phyloP scores from a whole-genome alignment of 2,329 filamentous ascomycete genomes.

The Phyllosticta citribraziliensis region DNA sequence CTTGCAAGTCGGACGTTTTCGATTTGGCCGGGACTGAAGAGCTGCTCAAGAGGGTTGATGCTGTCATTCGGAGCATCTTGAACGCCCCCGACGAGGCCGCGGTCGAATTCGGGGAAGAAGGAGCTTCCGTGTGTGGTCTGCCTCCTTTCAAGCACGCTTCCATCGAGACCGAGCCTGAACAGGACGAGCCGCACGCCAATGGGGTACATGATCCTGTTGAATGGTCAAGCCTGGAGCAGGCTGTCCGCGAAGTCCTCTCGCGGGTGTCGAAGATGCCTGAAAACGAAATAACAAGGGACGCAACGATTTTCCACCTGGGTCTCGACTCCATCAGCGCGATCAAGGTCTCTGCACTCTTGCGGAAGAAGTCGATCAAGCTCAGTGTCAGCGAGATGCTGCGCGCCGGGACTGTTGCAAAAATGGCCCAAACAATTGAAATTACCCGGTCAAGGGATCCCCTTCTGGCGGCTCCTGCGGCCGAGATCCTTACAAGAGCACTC shows the following conservation, averaged over 20 bases:
- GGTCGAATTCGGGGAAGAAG: slow-evolving; percentile 42
- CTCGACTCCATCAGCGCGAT: slow-evolving; percentile 89
- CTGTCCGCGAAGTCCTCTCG: slow-evolving; percentile 39
- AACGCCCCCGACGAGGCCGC: slow-evolving; percentile 38
- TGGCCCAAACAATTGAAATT: slow-evolving; percentile 39
- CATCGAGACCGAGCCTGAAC: not conserved
- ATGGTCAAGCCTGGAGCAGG: slow-evolving; percentile 26
- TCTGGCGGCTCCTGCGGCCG: not conserved
- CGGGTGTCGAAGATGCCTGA: slow-evolving; percentile 51
- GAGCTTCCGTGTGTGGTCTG: slow-evolving; percentile 58
- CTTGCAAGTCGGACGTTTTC: slow-evolving; percentile 52
- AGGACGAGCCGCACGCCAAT: not conserved
- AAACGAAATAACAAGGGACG: slow-evolving; percentile 47
- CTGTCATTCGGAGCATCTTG: slow-evolving; percentile 49
- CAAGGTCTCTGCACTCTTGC: slow-evolving; percentile 64
- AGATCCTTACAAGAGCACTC: slow-evolving; percentile 19
- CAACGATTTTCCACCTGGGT: slow-evolving; percentile 72
- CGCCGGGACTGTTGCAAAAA: slow-evolving; percentile 54
- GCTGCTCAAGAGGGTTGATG: slow-evolving; percentile 52
- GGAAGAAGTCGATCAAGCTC: slow-evolving; percentile 51
- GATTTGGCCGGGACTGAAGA: slow-evolving; percentile 35
- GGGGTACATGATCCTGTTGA: slow-evolving; percentile 6
- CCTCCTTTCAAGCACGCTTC: slow-evolving; percentile 28
- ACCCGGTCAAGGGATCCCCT: not conserved
- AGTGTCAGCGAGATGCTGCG: slow-evolving; percentile 62